Percentiles rank a stretch among this genome's conserved stretches.
phyloP scores from a whole-genome alignment of 305 asterid species.

The Stenogyne calaminthoides region DNA sequence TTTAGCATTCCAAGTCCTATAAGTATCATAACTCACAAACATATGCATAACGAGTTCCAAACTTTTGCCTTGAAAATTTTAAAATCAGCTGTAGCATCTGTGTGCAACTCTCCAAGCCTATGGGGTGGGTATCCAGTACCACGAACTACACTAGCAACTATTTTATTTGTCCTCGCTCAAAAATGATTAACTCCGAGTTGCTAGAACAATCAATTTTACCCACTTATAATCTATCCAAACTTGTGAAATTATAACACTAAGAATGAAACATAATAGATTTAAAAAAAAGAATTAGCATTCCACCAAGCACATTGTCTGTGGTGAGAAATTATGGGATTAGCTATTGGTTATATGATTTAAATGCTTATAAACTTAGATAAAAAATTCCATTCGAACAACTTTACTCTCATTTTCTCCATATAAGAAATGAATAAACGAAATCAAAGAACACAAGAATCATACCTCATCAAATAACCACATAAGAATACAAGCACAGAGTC shows the following conservation, averaged over 20 bases:
- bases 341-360: background rate
- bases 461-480: background rate
- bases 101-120: background rate
- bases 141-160: background rate
- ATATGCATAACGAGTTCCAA: background rate
- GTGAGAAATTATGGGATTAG: background rate
- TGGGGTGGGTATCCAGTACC: background rate
- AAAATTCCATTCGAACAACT: background rate
- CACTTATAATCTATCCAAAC: background rate
- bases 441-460: background rate
- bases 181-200: background rate
- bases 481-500: background rate
- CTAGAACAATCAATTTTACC: background rate
- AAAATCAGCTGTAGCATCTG: background rate
- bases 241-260: background rate
- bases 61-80: background rate
- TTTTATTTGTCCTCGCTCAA: background rate
- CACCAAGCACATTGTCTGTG: background rate
- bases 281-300: background rate
- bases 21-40: conserved; percentile 6
- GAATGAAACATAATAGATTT: background rate
- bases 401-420: background rate
- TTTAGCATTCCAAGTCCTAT: background rate
- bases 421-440: background rate
- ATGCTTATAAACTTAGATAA: background rate